phyloP scores from a whole-genome alignment of 2,329 filamentous ascomycete genomes.

The Dryadomyces quercus-mongolicae region DNA sequence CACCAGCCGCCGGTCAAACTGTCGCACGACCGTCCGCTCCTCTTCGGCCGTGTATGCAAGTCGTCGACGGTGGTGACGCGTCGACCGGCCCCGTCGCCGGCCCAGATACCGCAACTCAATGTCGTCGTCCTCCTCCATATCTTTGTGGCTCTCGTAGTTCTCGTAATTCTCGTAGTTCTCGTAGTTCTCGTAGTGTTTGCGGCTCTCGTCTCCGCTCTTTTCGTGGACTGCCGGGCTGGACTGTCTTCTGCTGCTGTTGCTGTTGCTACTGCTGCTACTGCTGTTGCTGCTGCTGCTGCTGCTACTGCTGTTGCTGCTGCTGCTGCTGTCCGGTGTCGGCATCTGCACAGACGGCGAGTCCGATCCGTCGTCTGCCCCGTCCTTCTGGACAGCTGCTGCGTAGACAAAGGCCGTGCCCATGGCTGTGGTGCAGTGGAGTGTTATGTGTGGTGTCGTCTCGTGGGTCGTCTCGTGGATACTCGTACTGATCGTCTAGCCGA shows the following conservation, averaged over 20 bases:
- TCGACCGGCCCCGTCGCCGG: not conserved
- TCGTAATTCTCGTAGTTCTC: too few species aligned
- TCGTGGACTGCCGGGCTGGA: not conserved
- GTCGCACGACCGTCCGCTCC: constrained; percentile 56
- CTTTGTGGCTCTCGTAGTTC: not conserved
- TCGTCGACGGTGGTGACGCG: not conserved
- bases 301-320: not conserved
- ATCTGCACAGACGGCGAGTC: not conserved
- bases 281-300: not conserved
- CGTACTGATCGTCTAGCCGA: not conserved
- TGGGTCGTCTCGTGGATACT: too few species aligned
- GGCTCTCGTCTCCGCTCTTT: too few species aligned
- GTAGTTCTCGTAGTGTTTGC: too few species aligned
- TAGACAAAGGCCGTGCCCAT: not conserved
- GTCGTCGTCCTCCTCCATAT: not conserved
- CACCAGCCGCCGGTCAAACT: constrained; percentile 68
- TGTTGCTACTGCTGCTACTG: not conserved
- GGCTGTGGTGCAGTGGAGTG: too few species aligned
- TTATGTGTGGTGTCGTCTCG: not conserved
- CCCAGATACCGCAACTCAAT: not conserved
- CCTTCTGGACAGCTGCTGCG: not conserved
- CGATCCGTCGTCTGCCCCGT: not conserved
- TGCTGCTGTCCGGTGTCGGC: not conserved
- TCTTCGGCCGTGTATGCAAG: constrained; percentile 50
- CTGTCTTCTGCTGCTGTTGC: not conserved